Base-by-base conservation (phyloP, 1,284 basidiomycete species). In the Ceratobasidium sp. region DNA sequence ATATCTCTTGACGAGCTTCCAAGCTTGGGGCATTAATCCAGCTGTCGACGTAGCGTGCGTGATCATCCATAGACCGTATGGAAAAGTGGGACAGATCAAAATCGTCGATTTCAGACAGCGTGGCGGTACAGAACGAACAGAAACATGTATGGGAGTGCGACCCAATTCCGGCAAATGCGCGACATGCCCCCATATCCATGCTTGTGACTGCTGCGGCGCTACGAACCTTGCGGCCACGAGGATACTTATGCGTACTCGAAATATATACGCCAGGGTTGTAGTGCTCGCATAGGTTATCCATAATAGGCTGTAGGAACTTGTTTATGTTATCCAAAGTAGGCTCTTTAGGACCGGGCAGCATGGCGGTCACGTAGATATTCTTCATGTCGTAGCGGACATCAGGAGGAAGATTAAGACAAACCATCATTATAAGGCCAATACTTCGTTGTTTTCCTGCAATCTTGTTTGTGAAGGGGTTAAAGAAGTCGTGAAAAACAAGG, bases 381-480 rank as follows among this genome's bases (percentile, higher is more conserved):
- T 87, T 84, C 2, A 80, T 66, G 23, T 82, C 80, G 77, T 84
- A 84, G 1, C 86, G 84, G 20, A 85, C 40, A 1, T 81, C 51
- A 0, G 81, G 81, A 4, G 86, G 86, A 23, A 87, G 83, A 78
- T 86, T 87, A 20, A 86, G 79, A 67, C 86, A 87, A 0, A 84
- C 81, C 76, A 89, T 79, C 0, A 80, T 82, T 0, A 89, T 85
- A 0, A 82, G 81, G 0, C 86, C 85, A 40, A 84, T 75, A 4
- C 85, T 86, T 0, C 78, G 77, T 7, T 81, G 82, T 61, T 85
- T 84, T 2, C 85, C 84, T 20, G 83, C 78, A 23, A 58, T 71
- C 66, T 84, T n/a, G n/a, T n/a, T n/a, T n/a, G n/a, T n/a, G n/a
- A n/a, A n/a, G n/a, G 86, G 86, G 75, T 87, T 88, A 81, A 88